Percentiles rank a stretch among this genome's conserved stretches.
Evolutionary conservation across 2,329 filamentous ascomycete species (phyloP).

Genomic region (Didymellaceae sp.): DNA sequence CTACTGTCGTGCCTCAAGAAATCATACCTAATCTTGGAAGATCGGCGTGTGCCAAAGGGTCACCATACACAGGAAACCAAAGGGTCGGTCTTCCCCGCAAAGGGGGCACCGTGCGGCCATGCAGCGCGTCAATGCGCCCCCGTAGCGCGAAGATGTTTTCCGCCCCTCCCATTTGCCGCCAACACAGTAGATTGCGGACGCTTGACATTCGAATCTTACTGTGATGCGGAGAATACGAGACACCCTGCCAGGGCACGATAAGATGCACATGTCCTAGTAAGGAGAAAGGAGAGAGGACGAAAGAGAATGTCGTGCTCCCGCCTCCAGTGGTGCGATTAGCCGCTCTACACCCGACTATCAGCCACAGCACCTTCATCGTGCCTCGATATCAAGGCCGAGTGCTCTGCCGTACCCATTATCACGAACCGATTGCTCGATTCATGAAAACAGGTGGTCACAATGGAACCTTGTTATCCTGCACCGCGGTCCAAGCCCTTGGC

Average conservation of each 20-base stretch:
- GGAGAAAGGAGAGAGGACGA: no score
- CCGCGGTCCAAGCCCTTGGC: conserved; percentile 29
- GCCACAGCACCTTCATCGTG: background rate
- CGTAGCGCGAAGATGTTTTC: background rate
- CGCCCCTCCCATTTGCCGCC: background rate
- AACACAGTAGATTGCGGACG: background rate
- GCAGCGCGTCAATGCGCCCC: conserved; percentile 1
- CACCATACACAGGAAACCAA: no score
- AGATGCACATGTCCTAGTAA: no score
- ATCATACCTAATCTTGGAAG: no score
- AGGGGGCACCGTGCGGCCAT: conserved; percentile 1
- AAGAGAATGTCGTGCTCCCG: no score
- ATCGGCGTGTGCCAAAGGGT: no score
- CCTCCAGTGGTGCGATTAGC: no score
- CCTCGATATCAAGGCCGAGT: background rate
- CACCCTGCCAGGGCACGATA: no score
- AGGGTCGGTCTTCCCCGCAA: conserved; percentile 6
- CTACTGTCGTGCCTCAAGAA: no score
- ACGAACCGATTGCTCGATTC: conserved; percentile 14
- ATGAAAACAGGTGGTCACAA: conserved; percentile 15
- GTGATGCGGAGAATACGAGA: no score
- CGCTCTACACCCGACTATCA: background rate
- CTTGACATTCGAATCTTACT: no score
- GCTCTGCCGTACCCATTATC: conserved; percentile 13
- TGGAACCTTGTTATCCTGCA: conserved; percentile 26